phyloP scores from a whole-genome alignment of 495 filamentous ascomycete genomes.

The Venustampulla echinocandica region DNA sequence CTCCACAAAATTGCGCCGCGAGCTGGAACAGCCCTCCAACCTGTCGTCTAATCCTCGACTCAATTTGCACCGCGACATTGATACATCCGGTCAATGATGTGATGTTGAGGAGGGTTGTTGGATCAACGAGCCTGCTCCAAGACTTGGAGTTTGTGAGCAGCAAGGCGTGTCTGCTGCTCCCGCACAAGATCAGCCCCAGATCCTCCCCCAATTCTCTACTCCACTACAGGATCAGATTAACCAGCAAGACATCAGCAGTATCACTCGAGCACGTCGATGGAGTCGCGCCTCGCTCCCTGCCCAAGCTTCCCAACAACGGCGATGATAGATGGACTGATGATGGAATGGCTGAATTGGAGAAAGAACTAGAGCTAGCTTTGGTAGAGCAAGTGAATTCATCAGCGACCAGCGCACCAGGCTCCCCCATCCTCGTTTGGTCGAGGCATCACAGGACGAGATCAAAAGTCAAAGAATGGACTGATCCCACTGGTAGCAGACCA shows the following conservation, averaged over 20 bases:
- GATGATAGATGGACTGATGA: constrained; percentile 17
- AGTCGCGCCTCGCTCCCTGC: constrained; percentile 5
- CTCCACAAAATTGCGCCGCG: no score
- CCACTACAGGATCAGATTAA: constrained; percentile 14
- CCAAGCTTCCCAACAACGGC: constrained; percentile 9
- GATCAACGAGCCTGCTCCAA: neutral
- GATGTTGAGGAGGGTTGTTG: no score
- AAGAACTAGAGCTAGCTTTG: constrained; percentile 11
- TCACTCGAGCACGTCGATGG: no score
- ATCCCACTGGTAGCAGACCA: constrained; percentile 4
- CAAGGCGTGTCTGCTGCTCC: constrained; percentile 12
- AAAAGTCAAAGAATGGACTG: constrained; percentile 4
- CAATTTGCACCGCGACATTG: no score
- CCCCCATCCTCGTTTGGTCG: constrained; percentile 5
- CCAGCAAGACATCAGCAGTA: constrained; percentile 14
- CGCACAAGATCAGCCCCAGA: constrained; percentile 14
- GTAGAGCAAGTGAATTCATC: constrained; percentile 12
- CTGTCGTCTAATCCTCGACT: no score
- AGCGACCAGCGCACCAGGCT: constrained; percentile 2
- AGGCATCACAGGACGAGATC: constrained; percentile 9
- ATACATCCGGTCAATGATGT: no score
- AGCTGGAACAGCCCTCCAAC: no score
- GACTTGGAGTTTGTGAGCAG: constrained; percentile 6
- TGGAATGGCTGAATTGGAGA: constrained; percentile 12
- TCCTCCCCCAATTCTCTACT: constrained; percentile 10